Evolutionary conservation across 2,329 filamentous ascomycete species (phyloP).

Genomic region (Nigrospora sphaerica): DNA sequence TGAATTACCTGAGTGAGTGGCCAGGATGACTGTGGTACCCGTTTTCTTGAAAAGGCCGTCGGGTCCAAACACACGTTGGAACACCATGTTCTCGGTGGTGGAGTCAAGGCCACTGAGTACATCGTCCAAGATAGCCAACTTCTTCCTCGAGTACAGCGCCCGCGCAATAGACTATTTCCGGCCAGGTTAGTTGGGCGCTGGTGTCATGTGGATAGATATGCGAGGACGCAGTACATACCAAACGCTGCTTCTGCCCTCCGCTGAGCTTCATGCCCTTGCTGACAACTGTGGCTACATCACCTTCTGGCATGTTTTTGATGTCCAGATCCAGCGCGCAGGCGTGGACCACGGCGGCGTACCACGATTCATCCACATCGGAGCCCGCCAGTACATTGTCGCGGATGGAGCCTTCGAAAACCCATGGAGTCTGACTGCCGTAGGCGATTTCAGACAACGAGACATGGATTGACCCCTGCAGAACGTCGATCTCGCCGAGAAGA

Average conservation of each 20-base stretch:
- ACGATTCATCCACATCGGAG: neutral
- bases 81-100: conserved; percentile 3
- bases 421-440: conserved; percentile 11
- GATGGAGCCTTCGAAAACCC: conserved; percentile 11
- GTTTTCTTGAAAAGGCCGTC: conserved; percentile 2
- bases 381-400: conserved; percentile 10
- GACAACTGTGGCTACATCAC: conserved; percentile 16
- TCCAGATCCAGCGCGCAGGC: conserved; percentile 9
- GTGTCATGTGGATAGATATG: too few relatives aligned
- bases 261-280: conserved; percentile 17
- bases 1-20: conserved; percentile 5
- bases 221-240: conserved; percentile 1
- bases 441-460: conserved; percentile 4
- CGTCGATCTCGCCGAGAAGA: conserved; percentile 1
- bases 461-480: too few relatives aligned
- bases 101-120: conserved; percentile 10
- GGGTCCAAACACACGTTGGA: conserved; percentile 1
- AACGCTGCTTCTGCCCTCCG: conserved; percentile 16
- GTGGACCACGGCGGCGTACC: conserved; percentile 8
- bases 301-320: conserved; percentile 9
- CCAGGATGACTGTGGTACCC: conserved; percentile 3
- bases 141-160: conserved; percentile 9
- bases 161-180: conserved; percentile 8
- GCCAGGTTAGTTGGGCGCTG: neutral
- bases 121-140: conserved; percentile 8